Percentiles rank a stretch among this genome's conserved stretches.
Conservation (phyloP, 495 filamentous ascomycete genomes). For the Penicillium cinerascens region DNA sequence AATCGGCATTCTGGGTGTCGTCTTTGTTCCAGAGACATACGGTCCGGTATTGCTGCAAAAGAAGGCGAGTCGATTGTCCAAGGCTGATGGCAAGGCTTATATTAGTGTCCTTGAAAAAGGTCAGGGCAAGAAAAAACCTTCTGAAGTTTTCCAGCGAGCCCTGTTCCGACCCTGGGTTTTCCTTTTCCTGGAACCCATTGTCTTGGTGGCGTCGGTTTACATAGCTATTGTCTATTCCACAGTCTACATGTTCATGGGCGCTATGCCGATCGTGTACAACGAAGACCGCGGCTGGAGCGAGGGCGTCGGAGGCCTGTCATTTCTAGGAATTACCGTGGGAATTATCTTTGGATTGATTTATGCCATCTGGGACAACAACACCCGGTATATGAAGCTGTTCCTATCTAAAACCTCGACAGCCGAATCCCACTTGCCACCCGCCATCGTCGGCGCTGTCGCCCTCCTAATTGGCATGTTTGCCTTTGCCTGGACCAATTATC, state of each 20-base stretch:
- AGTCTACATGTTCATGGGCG: slow-evolving; percentile 74
- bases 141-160: slow-evolving; percentile 41
- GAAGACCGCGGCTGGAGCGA: slow-evolving; percentile 65
- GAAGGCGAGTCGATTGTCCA: slow-evolving; percentile 46
- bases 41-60: slow-evolving; percentile 53
- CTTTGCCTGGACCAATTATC: slow-evolving; percentile 61
- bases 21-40: slow-evolving; percentile 59
- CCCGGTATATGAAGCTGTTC: slow-evolving; percentile 5
- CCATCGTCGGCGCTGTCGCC: slow-evolving; percentile 29
- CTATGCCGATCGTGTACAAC: slow-evolving; percentile 68
- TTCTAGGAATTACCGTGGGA: slow-evolving; percentile 35
- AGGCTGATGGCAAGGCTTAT: slow-evolving; percentile 52
- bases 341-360: slow-evolving; percentile 8
- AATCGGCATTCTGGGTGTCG: slow-evolving; percentile 28
- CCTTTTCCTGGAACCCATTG: slow-evolving; percentile 63
- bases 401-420: slow-evolving; percentile 3
- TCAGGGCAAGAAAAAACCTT: slow-evolving; percentile 28
- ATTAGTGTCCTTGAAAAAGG: slow-evolving; percentile 47
- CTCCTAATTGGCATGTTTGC: slow-evolving; percentile 47
- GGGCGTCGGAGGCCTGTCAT: slow-evolving; percentile 63
- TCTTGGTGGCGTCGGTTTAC: slow-evolving; percentile 56
- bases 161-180: slow-evolving; percentile 45
- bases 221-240: slow-evolving; percentile 66
- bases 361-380: slow-evolving; percentile 12
- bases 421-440: slow-evolving; percentile 25